Conservation (phyloP, 2,329 filamentous ascomycete species). For the Madurella fahalii region DNA sequence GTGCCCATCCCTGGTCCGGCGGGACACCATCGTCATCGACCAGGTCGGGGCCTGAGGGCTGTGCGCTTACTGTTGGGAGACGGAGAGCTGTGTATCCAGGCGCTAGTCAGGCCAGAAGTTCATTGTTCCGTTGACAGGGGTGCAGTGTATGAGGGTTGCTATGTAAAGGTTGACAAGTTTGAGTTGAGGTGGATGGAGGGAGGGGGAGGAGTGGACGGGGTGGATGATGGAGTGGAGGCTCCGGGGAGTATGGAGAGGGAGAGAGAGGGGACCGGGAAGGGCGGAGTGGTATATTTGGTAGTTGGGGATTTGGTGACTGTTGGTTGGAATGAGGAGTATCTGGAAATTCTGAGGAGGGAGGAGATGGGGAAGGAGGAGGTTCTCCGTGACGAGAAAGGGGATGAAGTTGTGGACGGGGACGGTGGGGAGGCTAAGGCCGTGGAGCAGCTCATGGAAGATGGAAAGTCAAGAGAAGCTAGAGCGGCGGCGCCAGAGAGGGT, state of each 20-base stretch:
- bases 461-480: background rate
- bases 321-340: conserved; percentile 45
- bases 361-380: background rate
- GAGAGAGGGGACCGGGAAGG: no score
- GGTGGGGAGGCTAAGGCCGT: background rate
- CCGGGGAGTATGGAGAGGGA: conserved; percentile 2
- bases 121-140: conserved; percentile 46
- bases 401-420: background rate
- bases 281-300: conserved; percentile 42
- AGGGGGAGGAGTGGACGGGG: conserved; percentile 1
- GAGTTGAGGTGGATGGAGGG: conserved; percentile 31
- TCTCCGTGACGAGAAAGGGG: background rate
- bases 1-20: background rate
- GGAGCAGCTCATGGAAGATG: background rate
- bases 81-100: conserved; percentile 52
- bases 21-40: no score
- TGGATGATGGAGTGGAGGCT: background rate
- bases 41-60: conserved; percentile 30
- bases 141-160: conserved; percentile 45
- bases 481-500: background rate
- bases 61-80: conserved; percentile 50
- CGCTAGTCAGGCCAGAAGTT: conserved; percentile 42
- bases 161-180: conserved; percentile 44
- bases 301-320: conserved; percentile 43
- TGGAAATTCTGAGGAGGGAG: conserved; percentile 25